phyloP scores from a whole-genome alignment of 106 monocot species.

The Apostasia shenzhenica region DNA sequence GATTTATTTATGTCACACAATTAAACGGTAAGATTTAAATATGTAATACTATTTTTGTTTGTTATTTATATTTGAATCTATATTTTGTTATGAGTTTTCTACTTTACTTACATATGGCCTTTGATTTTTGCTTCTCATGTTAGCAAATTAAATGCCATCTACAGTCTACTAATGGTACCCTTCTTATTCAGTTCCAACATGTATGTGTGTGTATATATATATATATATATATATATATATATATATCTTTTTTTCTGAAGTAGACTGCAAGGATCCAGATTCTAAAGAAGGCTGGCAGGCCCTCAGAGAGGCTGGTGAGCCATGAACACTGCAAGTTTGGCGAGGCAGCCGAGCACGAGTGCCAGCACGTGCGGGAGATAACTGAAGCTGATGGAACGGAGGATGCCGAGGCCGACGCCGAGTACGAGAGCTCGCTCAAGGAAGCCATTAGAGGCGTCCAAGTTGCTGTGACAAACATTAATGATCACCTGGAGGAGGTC shows the following conservation, averaged over 20 bases:
- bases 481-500: slow-evolving; percentile 87
- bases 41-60: too few species aligned
- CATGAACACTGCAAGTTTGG: slow-evolving; percentile 53
- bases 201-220: too few species aligned
- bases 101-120: too few species aligned
- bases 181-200: too few species aligned
- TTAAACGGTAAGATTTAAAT: too few species aligned
- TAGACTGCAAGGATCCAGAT: slow-evolving; percentile 85
- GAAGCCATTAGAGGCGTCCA: slow-evolving; percentile 81
- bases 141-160: too few species aligned
- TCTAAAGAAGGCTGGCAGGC: slow-evolving; percentile 78
- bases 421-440: slow-evolving; percentile 72
- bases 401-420: slow-evolving; percentile 89
- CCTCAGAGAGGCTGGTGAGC: slow-evolving; percentile 73
- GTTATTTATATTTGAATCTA: too few species aligned
- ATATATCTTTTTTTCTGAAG: not conserved
- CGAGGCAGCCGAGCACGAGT: slow-evolving; percentile 36
- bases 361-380: slow-evolving; percentile 59
- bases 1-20: too few species aligned
- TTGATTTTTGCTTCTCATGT: too few species aligned
- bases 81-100: too few species aligned
- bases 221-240: too few species aligned
- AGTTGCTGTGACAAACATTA: slow-evolving; percentile 73
- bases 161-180: too few species aligned
- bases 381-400: slow-evolving; percentile 66